These are phyloP conservation scores for Xylariaceae sp. DNA, from an alignment of 2,329 filamentous ascomycete genomes.

Conservation along the genomic window DNA sequence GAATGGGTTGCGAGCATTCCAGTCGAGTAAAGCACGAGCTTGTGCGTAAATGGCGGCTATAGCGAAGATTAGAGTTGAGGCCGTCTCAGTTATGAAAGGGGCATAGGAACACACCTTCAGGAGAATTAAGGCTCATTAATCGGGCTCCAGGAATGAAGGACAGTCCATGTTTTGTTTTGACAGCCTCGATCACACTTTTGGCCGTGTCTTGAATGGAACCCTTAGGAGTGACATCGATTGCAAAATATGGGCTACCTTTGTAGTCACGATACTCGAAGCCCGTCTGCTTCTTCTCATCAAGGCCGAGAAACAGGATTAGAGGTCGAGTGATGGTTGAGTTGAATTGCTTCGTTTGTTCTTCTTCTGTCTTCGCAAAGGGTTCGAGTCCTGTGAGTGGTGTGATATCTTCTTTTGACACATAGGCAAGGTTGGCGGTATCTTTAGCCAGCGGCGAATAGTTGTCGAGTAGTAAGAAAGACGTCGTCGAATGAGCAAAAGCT, in stretches of 20 bases:
- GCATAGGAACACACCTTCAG: constrained; percentile 38
- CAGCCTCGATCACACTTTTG: constrained; percentile 53
- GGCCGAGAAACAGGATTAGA: constrained; percentile 77
- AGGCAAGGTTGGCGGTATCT: constrained; percentile 59
- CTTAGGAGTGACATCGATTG: constrained; percentile 78
- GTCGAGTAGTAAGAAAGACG: constrained; percentile 75
- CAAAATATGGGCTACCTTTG: constrained; percentile 79
- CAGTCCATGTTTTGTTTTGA: constrained; percentile 57
- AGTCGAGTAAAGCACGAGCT: constrained; percentile 82
- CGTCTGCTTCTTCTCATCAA: constrained; percentile 59
- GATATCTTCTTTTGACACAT: constrained; percentile 66
- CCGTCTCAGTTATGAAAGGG: neutral
- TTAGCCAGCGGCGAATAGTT: constrained; percentile 70
- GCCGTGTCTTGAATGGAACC: constrained; percentile 60
- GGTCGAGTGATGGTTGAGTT: constrained; percentile 67
- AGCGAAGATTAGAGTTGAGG: constrained; percentile 1
- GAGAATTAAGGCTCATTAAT: constrained; percentile 41
- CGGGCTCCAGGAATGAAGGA: constrained; percentile 60
- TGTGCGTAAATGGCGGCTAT: constrained; percentile 87
- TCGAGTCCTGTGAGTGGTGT: constrained; percentile 65
- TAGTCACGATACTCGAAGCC: constrained; percentile 66
- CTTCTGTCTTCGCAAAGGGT: constrained; percentile 68
- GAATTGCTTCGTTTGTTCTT: constrained; percentile 67
- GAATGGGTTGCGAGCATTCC: constrained; percentile 90
- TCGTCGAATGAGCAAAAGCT: constrained; percentile 61